Evolutionary conservation across 306 rosid genomes (phyloP).

Genomic region (Cajanus cajan): DNA sequence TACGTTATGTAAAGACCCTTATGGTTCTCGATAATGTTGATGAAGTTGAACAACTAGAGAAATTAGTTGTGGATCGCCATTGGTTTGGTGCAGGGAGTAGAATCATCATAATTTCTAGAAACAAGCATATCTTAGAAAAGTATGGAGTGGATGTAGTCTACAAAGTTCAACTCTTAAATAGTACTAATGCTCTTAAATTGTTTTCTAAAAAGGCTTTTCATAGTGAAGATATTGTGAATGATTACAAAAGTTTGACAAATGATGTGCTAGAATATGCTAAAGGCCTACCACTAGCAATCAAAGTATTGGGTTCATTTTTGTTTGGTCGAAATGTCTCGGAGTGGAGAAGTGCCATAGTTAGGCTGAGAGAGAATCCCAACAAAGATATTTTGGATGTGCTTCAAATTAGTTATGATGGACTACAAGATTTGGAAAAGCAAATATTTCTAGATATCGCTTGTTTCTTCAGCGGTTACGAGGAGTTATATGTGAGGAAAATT

Average conservation of each 20-base stretch:
- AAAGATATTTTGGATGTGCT: not conserved
- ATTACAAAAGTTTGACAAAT: not conserved
- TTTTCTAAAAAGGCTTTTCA: conserved; percentile 28
- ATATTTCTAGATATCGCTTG: conserved; percentile 35
- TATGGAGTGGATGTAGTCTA: not conserved
- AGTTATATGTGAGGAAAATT: not conserved
- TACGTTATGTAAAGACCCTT: not conserved
- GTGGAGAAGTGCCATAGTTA: not conserved
- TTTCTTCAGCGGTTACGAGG: accelerated
- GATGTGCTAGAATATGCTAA: not conserved
- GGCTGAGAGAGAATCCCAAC: not conserved
- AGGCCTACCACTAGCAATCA: not conserved
- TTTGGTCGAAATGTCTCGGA: not conserved
- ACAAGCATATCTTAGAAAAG: not conserved
- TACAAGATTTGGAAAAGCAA: conserved; percentile 8
- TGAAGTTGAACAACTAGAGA: not conserved
- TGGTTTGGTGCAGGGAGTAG: conserved; percentile 21
- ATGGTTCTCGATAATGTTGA: conserved; percentile 27
- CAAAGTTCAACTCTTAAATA: not conserved
- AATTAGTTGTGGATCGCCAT: not conserved
- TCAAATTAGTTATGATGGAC: not conserved
- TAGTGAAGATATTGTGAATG: not conserved
- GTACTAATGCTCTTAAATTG: not conserved
- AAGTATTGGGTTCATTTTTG: not conserved
- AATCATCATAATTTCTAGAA: conserved; percentile 12